phyloP scores from a whole-genome alignment of 768 basidiomycete species.

The Coprinopsis marcescibilis region DNA sequence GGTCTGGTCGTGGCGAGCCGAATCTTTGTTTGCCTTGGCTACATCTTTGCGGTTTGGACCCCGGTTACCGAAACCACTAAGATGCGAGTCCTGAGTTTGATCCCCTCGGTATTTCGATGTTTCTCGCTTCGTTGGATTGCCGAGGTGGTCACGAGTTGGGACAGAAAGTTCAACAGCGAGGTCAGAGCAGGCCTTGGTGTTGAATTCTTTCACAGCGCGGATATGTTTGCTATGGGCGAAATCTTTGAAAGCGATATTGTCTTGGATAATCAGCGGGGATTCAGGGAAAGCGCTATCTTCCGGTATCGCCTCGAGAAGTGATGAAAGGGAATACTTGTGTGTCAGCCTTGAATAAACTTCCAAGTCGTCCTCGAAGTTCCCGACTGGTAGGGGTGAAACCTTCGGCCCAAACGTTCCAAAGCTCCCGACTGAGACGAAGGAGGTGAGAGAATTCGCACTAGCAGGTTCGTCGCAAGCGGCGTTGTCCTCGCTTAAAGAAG shows the following conservation, averaged over 20 bases:
- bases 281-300: neutral
- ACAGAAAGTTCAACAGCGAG: too few relatives aligned
- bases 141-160: too few relatives aligned
- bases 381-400: neutral
- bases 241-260: too few relatives aligned
- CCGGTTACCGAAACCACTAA: too few relatives aligned
- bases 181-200: too few relatives aligned
- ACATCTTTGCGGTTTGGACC: too few relatives aligned
- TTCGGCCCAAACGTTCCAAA: slow-evolving; percentile 7
- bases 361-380: neutral
- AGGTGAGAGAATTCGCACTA: neutral
- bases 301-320: slow-evolving; percentile 1
- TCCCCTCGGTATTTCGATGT: too few relatives aligned
- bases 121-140: too few relatives aligned
- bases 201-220: slow-evolving; percentile 8
- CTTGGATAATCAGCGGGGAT: neutral
- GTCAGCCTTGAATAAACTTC: neutral
- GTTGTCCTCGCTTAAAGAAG: neutral
- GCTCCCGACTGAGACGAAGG: neutral
- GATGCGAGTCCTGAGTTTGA: too few relatives aligned
- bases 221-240: neutral
- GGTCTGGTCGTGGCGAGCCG: neutral
- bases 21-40: slow-evolving; percentile 24
- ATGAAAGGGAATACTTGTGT: too few relatives aligned
- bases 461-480: neutral